These are phyloP conservation scores for Blastobotrys buckinghamii DNA, from an alignment of 1,139 yeast species.

Conservation along the genomic window DNA sequence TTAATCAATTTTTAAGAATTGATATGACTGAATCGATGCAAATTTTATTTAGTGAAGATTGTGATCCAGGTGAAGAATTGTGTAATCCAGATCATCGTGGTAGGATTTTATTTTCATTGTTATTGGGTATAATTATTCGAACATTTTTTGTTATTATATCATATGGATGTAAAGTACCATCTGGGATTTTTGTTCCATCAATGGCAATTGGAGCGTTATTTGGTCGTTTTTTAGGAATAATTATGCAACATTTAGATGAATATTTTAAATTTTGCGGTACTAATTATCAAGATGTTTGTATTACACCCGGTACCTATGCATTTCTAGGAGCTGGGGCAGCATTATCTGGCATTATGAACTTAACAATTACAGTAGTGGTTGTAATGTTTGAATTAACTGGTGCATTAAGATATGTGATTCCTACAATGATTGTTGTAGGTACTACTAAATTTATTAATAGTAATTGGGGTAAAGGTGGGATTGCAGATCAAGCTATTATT, in stretches of 20 bases:
- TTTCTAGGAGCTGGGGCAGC: conserved; percentile 96
- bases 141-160: conserved; percentile 70
- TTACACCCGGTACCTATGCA: conserved; percentile 94
- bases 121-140: conserved; percentile 68
- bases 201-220: conserved; percentile 96
- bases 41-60: conserved; percentile 68
- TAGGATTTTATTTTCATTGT: conserved; percentile 43
- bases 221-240: conserved; percentile 76
- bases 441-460: conserved; percentile 77
- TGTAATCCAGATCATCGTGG: conserved; percentile 25
- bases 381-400: conserved; percentile 98
- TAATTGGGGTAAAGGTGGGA: conserved; percentile 74
- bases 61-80: conserved; percentile 41
- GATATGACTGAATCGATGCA: conserved; percentile 98
- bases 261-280: conserved; percentile 37
- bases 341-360: conserved; percentile 86
- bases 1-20: conserved; percentile 68
- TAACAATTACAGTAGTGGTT: conserved; percentile 92
- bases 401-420: conserved; percentile 82
- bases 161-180: conserved; percentile 90
- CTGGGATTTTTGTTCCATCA: conserved; percentile 94
- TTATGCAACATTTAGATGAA: conserved; percentile 54
- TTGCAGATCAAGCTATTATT: conserved; percentile 90
- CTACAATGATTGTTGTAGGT: conserved; percentile 94
- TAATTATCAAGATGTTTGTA: conserved; percentile 50